These are phyloP conservation scores for Helicosporidium sp. DNA, from an alignment of 139 green algal species.

Conservation along the genomic window DNA sequence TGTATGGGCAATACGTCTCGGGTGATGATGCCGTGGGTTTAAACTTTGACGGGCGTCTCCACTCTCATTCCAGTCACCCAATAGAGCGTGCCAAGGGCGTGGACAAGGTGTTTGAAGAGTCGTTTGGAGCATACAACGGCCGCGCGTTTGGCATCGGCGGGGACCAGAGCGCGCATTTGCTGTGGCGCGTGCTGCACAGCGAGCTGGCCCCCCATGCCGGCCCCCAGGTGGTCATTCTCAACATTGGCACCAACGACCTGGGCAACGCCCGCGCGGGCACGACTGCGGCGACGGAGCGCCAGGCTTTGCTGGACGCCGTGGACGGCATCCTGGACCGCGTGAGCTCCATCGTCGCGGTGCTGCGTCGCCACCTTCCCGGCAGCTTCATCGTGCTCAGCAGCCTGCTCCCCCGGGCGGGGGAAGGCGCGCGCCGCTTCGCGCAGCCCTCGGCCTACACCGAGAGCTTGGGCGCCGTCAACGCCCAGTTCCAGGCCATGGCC, in stretches of 20 bases:
- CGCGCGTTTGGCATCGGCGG: background rate
- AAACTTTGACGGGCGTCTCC: too few relatives aligned
- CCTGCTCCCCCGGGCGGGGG: too few relatives aligned
- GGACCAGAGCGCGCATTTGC: background rate
- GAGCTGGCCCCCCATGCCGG: background rate
- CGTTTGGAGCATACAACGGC: background rate
- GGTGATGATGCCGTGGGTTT: too few relatives aligned
- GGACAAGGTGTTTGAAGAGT: background rate
- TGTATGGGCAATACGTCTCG: too few relatives aligned
- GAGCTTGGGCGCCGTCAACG: too few relatives aligned
- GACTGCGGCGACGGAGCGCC: background rate
- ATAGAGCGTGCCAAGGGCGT: background rate
- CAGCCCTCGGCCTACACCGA: too few relatives aligned
- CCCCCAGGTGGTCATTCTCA: background rate
- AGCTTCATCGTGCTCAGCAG: too few relatives aligned
- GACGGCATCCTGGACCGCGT: background rate
- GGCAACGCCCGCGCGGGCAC: background rate
- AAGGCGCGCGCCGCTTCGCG: too few relatives aligned
- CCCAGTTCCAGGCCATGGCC: too few relatives aligned
- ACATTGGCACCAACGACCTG: background rate
- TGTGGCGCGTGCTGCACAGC: background rate
- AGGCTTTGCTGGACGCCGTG: background rate
- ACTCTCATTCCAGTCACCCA: background rate
- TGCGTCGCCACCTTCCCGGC: too few relatives aligned
- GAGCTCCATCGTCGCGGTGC: too few relatives aligned